Conservation (phyloP, 306 rosid species). For the Fragaria ananassa region DNA sequence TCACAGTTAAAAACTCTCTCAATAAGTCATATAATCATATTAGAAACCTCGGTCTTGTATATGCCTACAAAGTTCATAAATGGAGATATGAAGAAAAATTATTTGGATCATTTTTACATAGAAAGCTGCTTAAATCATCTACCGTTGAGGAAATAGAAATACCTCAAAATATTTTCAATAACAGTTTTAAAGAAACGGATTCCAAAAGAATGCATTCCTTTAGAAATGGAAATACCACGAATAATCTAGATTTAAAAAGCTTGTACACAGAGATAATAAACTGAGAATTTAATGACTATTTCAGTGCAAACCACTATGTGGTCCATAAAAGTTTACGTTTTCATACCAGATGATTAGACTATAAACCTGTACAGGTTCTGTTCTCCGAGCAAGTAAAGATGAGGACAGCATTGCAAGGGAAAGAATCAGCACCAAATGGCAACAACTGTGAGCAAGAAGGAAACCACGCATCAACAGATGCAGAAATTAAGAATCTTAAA, state of each 20-base stretch:
- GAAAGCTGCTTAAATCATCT: background rate
- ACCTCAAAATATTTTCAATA: background rate
- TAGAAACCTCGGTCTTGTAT: background rate
- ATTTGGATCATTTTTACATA: background rate
- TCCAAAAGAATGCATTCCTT: background rate
- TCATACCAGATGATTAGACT: slow-evolving; percentile 23
- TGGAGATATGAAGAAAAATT: background rate
- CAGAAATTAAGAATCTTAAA: slow-evolving; percentile 54
- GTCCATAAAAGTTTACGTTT: slow-evolving; percentile 13
- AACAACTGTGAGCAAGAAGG: slow-evolving; percentile 51
- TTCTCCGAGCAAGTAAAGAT: slow-evolving; percentile 83
- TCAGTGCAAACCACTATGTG: background rate
- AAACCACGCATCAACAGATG: slow-evolving; percentile 46
- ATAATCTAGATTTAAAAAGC: background rate
- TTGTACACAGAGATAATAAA: background rate
- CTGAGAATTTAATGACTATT: background rate
- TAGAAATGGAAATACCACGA: background rate
- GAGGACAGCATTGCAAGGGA: slow-evolving; percentile 73
- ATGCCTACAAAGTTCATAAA: background rate
- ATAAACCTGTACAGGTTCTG: slow-evolving; percentile 55
- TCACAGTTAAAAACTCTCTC: background rate
- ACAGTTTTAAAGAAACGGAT: background rate
- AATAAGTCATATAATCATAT: background rate
- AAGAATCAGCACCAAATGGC: slow-evolving; percentile 50
- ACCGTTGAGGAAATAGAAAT: background rate